Base-by-base conservation (phyloP, 441 rosid species). In the Cnidoscolus chayamansa region DNA sequence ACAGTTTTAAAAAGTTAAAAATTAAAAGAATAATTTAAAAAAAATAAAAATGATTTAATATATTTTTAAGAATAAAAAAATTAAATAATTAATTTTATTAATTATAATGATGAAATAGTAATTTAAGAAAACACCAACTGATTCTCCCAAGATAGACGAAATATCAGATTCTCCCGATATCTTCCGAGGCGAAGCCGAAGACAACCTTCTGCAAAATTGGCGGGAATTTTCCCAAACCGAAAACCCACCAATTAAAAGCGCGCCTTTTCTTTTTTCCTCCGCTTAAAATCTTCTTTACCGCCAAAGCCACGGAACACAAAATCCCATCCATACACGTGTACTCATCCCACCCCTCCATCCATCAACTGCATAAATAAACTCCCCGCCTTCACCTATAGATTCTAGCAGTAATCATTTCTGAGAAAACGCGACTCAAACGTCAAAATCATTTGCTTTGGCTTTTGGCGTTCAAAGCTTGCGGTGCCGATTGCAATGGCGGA, bases 251-350 rank as follows among this genome's bases (percentile, higher is more conserved):
- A 12, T 2, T 2, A 48, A 25, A 50, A 67, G 70, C 59, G 70
- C 70, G 69, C 69, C 45, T 3, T 35, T 35, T 35, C 5, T 50
- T 43, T 35, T 19, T 57, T 17, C 65, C 11, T 56, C 32, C 56
- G 25, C 30, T 10, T 8, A 37, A 61, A 61, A 11, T 32, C 50
- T 48, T 55, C 7, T 37, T 68, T 43, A 35, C 72, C 72, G 72
- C 55, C 13, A 9, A 3, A 40, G 6, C 45, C 45, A 40, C 45
- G 7, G 10, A 37, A 45, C n/a, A 11, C 0, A 7, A 35, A 20
- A 86, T 80, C 77, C 9, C 51, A 0, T 0, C 71, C 85, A 75
- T 85, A 72, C 88, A 86, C 88, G 89, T 85, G 87, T 71, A 65
- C 35, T 0, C 19, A 69, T 68, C 62, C 58, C 31, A 19, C 47